These are phyloP conservation scores for Dillenia suffruticosa DNA, from an alignment of 164 flowering plant genomes.

Conservation along the genomic window DNA sequence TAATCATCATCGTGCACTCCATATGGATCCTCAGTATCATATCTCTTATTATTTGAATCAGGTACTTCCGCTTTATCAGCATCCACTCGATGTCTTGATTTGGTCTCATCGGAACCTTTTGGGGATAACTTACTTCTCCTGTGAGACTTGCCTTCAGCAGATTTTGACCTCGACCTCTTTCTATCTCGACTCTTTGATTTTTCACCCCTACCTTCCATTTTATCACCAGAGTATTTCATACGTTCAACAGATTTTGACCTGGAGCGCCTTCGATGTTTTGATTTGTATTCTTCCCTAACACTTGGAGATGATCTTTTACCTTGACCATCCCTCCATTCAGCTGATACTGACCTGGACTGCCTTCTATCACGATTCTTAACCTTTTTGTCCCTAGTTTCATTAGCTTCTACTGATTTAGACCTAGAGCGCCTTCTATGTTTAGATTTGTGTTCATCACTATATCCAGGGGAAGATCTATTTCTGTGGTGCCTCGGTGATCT, in stretches of 20 bases:
- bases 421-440: constrained; percentile 20
- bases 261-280: constrained; percentile 23
- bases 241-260: constrained; percentile 25
- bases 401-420: constrained; percentile 22
- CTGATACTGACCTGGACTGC: constrained; percentile 20
- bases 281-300: constrained; percentile 13
- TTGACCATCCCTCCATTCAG: constrained; percentile 20
- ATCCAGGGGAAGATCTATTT: constrained; percentile 28
- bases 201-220: constrained; percentile 3
- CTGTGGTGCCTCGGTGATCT: constrained; percentile 50
- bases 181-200: neutral
- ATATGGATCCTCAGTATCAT: neutral
- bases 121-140: constrained; percentile 32
- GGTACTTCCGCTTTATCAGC: constrained; percentile 6
- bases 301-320: constrained; percentile 19
- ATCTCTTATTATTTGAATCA: neutral
- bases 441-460: constrained; percentile 22
- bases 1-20: constrained; percentile 1
- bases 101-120: constrained; percentile 25
- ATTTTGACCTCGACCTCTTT: too few species aligned
- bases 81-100: constrained; percentile 20
- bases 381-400: constrained; percentile 13
- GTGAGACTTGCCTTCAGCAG: neutral
- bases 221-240: constrained; percentile 4
- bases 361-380: constrained; percentile 16